A percentile compares a stretch with the other conserved stretches of the same genome.
phyloP scores from a whole-genome alignment of 1,284 basidiomycete genomes.

The Cryptococcus floricola region DNA sequence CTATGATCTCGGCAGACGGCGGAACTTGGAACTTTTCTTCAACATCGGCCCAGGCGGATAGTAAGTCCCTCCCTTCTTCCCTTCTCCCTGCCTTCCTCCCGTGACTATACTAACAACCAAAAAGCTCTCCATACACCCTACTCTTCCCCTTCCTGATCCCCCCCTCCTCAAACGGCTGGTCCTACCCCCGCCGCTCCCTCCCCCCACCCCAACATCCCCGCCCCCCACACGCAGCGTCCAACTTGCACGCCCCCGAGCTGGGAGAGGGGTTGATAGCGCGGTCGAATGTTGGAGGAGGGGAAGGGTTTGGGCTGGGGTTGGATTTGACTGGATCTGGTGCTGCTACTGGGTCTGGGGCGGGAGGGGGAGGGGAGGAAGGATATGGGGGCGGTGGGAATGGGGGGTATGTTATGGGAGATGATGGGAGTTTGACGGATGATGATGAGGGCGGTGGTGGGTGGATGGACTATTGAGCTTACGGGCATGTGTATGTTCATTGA shows the following conservation, averaged over 20 bases:
- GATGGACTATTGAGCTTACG: slow-evolving; percentile 21
- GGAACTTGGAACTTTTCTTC: slow-evolving; percentile 82
- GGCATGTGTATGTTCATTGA: too few relatives aligned
- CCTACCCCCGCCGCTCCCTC: slow-evolving; percentile 51
- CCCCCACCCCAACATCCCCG: slow-evolving; percentile 14
- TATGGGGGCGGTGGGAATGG: slow-evolving; percentile 47
- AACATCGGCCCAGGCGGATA: slow-evolving; percentile 76
- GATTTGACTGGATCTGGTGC: slow-evolving; percentile 1
- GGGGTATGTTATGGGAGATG: slow-evolving; percentile 49
- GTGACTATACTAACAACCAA: slow-evolving; percentile 1
- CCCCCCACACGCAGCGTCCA: slow-evolving; percentile 7
- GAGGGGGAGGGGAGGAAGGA: slow-evolving; percentile 56
- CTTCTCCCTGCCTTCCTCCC: neutral
- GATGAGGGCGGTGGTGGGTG: slow-evolving; percentile 50
- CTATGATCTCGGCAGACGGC: slow-evolving; percentile 74
- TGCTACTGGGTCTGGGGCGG: neutral
- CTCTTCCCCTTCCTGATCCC: slow-evolving; percentile 73
- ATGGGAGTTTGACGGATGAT: slow-evolving; percentile 56
- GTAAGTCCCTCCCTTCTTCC: slow-evolving; percentile 55
- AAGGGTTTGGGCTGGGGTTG: slow-evolving; percentile 7
- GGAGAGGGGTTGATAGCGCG: slow-evolving; percentile 24
- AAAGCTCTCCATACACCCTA: slow-evolving; percentile 69
- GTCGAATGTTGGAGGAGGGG: slow-evolving; percentile 5
- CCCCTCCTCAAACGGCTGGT: slow-evolving; percentile 80
- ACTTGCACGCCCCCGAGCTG: slow-evolving; percentile 31